Evolutionary conservation across 805 yeast genomes (phyloP).

Genomic region (Yamadazyma olivae): DNA sequence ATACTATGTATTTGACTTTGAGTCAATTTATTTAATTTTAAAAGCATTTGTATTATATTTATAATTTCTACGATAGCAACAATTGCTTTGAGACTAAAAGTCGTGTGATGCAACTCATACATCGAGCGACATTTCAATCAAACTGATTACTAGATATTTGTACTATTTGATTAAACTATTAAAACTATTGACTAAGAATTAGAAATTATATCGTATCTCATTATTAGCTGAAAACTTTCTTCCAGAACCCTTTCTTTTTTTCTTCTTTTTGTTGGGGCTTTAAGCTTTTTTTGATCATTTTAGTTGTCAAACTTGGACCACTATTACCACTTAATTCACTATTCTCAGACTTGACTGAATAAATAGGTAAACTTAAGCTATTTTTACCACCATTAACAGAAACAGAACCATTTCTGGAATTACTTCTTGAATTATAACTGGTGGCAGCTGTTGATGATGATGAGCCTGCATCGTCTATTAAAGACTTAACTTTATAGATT

Average conservation of each 20-base stretch:
- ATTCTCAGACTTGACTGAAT: neutral
- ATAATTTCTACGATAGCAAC: too few species aligned
- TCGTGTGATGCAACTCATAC: too few species aligned
- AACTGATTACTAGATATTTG: too few species aligned
- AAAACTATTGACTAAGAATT: too few species aligned
- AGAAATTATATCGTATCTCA: too few species aligned
- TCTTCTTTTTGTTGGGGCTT: conserved; percentile 6
- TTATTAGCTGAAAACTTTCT: conserved; percentile 9
- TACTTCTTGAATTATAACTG: neutral
- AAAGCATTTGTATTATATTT: too few species aligned
- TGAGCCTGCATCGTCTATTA: conserved; percentile 19
- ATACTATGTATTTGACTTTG: too few species aligned
- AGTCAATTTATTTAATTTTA: too few species aligned
- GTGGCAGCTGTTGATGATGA: neutral
- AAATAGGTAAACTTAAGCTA: neutral
- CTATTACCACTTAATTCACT: neutral
- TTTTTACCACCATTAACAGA: neutral
- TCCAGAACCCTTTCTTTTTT: conserved; percentile 14
- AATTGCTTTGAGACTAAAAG: too few species aligned
- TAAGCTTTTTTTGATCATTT: conserved; percentile 11
- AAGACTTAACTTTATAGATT: conserved; percentile 40
- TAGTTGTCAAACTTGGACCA: conserved; percentile 6
- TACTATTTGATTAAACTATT: too few species aligned
- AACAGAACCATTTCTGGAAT: too few species aligned
- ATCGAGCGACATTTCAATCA: too few species aligned